Evolutionary conservation across 2,329 filamentous ascomycete species (phyloP).

Genomic region (Talaromyces sp.): DNA sequence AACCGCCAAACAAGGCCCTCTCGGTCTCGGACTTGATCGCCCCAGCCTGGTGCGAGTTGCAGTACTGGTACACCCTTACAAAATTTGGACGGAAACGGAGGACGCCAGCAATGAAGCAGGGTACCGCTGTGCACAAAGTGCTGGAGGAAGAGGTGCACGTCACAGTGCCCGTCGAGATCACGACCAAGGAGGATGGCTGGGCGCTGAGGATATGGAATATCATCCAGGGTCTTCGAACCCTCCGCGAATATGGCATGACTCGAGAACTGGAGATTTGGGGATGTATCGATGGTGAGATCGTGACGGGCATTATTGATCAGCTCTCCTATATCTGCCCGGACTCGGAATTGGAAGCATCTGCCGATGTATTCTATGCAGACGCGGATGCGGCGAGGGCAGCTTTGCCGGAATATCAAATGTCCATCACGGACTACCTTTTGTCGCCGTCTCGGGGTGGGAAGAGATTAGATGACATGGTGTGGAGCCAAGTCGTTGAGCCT

Average conservation of each 20-base stretch:
- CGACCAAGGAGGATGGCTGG: slow-evolving; percentile 74
- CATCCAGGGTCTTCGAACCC: slow-evolving; percentile 73
- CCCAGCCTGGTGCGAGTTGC: slow-evolving; percentile 92
- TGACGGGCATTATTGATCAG: slow-evolving; percentile 88
- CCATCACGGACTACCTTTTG: slow-evolving; percentile 42
- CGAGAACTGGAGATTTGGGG: slow-evolving; percentile 84
- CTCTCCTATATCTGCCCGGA: slow-evolving; percentile 75
- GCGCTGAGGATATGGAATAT: slow-evolving; percentile 86
- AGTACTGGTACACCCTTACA: slow-evolving; percentile 83
- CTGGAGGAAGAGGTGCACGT: slow-evolving; percentile 83
- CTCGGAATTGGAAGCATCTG: slow-evolving; percentile 60
- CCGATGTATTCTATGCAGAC: slow-evolving; percentile 40
- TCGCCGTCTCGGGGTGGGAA: slow-evolving; percentile 32
- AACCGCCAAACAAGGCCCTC: slow-evolving; percentile 70
- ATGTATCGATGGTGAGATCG: slow-evolving; percentile 70
- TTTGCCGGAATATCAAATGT: slow-evolving; percentile 42
- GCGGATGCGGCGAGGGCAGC: slow-evolving; percentile 30
- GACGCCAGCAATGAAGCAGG: slow-evolving; percentile 79
- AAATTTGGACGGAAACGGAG: slow-evolving; percentile 69
- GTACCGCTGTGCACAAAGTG: slow-evolving; percentile 71
- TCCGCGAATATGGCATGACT: slow-evolving; percentile 67
- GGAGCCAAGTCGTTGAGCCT: slow-evolving; percentile 15
- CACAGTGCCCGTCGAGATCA: slow-evolving; percentile 66
- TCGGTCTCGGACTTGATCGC: slow-evolving; percentile 85
- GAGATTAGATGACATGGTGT: slow-evolving; percentile 28